Evolutionary conservation across 768 basidiomycete genomes (phyloP), one percentile per base, ranked within the genome.

Genomic region (Suillus subalutaceus): DNA sequence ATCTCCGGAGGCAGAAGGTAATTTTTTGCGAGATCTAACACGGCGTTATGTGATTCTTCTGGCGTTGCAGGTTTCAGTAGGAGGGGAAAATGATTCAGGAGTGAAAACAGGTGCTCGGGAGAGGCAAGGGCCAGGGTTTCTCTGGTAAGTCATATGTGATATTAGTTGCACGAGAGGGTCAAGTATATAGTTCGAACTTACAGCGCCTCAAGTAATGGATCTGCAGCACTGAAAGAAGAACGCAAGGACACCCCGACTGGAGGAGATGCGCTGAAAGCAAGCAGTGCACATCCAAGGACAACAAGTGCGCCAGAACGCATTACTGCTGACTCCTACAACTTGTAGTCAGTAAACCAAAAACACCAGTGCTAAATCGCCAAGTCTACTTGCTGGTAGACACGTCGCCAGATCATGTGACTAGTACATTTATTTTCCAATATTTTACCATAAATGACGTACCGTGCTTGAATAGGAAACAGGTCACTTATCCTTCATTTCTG

Each of bases 91-190:
- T 89, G 81, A 16, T 73, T 72, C 4, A 99, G 82, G 20, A 93
- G 80, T 7, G 90, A 87, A 75, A 96, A 94, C 80, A 94, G 94
- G 18, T 86, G 80, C 23, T 84, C 74, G 0, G 91, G 86, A 60
- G 89, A 86, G 74, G 97, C 93, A 55, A 90, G 76, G 8, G 90
- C 79, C 16, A 95, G 82, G 0, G 93, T 88, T 78, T 99, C 97
- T 46, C 97, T 99, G 38, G n/a, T 15, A 46, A 10, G 18, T 13
- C 12, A 10, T 44, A 58, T 72, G 43, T 37, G 30, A 12, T 38
- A 30, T 37, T 12, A 16, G 8, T 8, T n/a, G 58, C 30, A 44
- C 4, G 20, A 53, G 26, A 53, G 41, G 26, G 37, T 13, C 23
- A 12, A 60, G 55, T n/a, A 32, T 16, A 53, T 53, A 57, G 6